Percentiles rank a stretch among this genome's conserved stretches.
Evolutionary conservation across 2,329 filamentous ascomycete genomes (phyloP).

Genomic region (Fusarium beomiforme): DNA sequence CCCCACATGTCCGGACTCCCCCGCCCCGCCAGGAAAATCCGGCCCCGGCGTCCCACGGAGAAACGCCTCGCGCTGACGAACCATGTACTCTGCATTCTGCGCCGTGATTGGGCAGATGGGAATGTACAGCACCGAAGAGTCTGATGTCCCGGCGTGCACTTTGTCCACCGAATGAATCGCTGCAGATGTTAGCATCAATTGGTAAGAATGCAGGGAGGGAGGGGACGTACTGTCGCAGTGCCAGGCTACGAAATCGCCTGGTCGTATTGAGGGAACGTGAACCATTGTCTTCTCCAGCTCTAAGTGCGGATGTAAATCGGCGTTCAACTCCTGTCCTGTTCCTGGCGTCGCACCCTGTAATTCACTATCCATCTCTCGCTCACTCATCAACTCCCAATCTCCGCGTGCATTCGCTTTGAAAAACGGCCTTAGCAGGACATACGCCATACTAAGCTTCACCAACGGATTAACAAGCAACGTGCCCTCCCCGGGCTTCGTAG

Average conservation of each 20-base stretch:
- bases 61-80: conserved; percentile 77
- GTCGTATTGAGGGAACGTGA: conserved; percentile 72
- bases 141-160: conserved; percentile 73
- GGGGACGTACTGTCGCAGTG: conserved; percentile 73
- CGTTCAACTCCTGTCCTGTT: conserved; percentile 75
- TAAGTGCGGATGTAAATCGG: conserved; percentile 77
- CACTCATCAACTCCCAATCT: conserved; percentile 68
- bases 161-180: conserved; percentile 86
- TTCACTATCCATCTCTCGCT: conserved; percentile 61
- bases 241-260: conserved; percentile 85
- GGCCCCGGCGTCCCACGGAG: conserved; percentile 72
- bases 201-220: too few species aligned
- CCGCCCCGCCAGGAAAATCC: conserved; percentile 77
- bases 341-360: conserved; percentile 79
- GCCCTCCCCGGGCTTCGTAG: conserved; percentile 77
- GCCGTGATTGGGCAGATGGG: conserved; percentile 85
- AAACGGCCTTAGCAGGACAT: conserved; percentile 85
- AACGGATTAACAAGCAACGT: conserved; percentile 86
- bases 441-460: conserved; percentile 78
- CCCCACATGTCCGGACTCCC: conserved; percentile 66
- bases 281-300: conserved; percentile 75
- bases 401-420: conserved; percentile 65
- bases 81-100: conserved; percentile 76
- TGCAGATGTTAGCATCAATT: conserved; percentile 20
- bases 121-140: conserved; percentile 90